Conservation (phyloP, 2,329 filamentous ascomycete species). For the Penicillium italicum region DNA sequence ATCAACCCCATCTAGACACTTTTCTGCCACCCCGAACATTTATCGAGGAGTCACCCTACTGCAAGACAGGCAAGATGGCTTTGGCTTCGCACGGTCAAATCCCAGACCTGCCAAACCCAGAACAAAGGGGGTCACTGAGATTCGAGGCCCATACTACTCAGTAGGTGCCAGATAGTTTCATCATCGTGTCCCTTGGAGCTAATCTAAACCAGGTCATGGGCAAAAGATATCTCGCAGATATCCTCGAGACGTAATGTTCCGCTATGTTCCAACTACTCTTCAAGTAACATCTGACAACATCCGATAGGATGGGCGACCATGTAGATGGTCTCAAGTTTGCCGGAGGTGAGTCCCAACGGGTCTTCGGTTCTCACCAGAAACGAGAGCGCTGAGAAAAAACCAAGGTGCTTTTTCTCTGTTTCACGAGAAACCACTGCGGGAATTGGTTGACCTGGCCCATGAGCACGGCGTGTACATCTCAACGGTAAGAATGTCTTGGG, state of each 20-base stretch:
- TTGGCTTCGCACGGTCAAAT: constrained; percentile 53
- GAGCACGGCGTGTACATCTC: constrained; percentile 51
- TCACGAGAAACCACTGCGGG: constrained; percentile 44
- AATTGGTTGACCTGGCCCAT: constrained; percentile 51
- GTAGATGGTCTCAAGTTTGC: constrained; percentile 57
- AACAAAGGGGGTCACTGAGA: constrained; percentile 52
- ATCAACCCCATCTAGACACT: constrained; percentile 6
- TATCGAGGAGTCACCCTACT: constrained; percentile 38
- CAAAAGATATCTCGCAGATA: constrained; percentile 51
- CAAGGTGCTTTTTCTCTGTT: constrained; percentile 52
- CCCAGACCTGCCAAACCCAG: constrained; percentile 49
- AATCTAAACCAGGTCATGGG: constrained; percentile 44
- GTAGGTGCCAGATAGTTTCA: constrained; percentile 24
- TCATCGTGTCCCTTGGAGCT: neutral
- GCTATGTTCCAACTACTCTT: neutral
- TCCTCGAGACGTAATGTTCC: constrained; percentile 49
- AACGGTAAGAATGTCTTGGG: constrained; percentile 36
- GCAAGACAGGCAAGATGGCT: constrained; percentile 49
- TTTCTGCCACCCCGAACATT: constrained; percentile 19
- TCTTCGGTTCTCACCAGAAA: neutral
- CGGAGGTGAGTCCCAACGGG: constrained; percentile 33
- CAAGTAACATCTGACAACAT: neutral
- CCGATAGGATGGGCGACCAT: constrained; percentile 49
- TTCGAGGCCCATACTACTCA: constrained; percentile 55
- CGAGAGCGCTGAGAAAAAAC: neutral